Percentiles rank a stretch among this genome's conserved stretches.
Evolutionary conservation across 2,329 filamentous ascomycete species (phyloP).

Genomic region (Aotearoamyces nothofagi): DNA sequence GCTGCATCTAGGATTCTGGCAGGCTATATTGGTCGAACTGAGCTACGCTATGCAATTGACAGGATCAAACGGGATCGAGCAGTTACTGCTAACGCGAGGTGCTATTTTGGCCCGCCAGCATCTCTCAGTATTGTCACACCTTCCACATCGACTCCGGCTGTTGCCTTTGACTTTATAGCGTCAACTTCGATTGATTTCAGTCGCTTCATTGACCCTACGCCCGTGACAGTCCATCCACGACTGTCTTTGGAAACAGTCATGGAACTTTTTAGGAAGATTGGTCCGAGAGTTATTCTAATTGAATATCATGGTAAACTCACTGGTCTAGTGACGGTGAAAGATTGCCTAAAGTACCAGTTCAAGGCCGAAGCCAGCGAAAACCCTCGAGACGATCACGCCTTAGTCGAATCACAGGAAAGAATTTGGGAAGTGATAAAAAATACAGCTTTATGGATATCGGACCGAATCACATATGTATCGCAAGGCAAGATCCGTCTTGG

Average conservation of each 20-base stretch:
- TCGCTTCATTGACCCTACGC: slow-evolving; percentile 77
- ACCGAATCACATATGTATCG: slow-evolving; percentile 33
- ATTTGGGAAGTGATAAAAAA: slow-evolving; percentile 44
- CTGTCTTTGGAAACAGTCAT: slow-evolving; percentile 92
- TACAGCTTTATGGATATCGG: slow-evolving; percentile 42
- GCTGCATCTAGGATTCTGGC: slow-evolving; percentile 54
- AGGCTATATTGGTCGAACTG: slow-evolving; percentile 86
- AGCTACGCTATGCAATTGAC: slow-evolving; percentile 81
- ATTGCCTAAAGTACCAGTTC: slow-evolving; percentile 95
- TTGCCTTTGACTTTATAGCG: slow-evolving; percentile 45
- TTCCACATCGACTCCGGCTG: slow-evolving; percentile 22
- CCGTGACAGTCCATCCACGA: slow-evolving; percentile 79
- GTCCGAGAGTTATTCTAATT: slow-evolving; percentile 80
- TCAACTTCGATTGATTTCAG: slow-evolving; percentile 60
- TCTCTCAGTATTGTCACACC: slow-evolving; percentile 15
- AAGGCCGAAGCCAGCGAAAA: slow-evolving; percentile 81
- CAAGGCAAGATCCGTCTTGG: slow-evolving; percentile 33
- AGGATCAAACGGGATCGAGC: slow-evolving; percentile 55
- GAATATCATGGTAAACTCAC: slow-evolving; percentile 75
- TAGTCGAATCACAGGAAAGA: slow-evolving; percentile 44
- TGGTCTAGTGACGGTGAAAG: slow-evolving; percentile 88
- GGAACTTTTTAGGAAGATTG: slow-evolving; percentile 98
- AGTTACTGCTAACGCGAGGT: slow-evolving; percentile 53
- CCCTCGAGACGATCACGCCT: slow-evolving; percentile 36
- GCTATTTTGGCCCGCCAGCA: slow-evolving; percentile 50